Base-by-base conservation (phyloP, 2,329 filamentous ascomycete genomes). In the Fusarium chuoi region DNA sequence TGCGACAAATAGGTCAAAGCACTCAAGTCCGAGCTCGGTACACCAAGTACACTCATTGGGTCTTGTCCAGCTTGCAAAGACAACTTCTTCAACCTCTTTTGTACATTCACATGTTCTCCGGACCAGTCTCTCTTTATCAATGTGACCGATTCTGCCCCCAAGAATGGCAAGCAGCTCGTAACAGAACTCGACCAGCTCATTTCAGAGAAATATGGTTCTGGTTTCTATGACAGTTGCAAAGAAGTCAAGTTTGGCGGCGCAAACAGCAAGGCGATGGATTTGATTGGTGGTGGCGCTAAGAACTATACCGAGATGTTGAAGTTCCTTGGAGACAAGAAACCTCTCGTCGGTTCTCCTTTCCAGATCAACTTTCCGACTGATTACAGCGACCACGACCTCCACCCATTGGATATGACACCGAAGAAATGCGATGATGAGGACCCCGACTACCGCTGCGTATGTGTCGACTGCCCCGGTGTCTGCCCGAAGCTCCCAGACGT, bases 41-140 rank as follows among this genome's bases (percentile, higher is more conserved):
- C 94, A 28, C 96, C 95, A 5, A 94, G 95, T 77, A 91, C 92
- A 67, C 93, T 99, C 79, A 95, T 99, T 81, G 92, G 95, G 33
- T 94, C 95, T 15, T 99, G 96, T 81, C 96, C 96, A 4, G 96
- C 97, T 38, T 99, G 96, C 89, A 97, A 96, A 83, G 93, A 95
- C 78, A 99, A 99, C 86, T 99, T 99, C 86, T 98, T 94, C 87
- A 97, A 99, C 85, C 87, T 97, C 49, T 99, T 99, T 83, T 99
- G 96, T 85, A 97, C 95, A 9, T 98, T 99, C 80, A 98, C 95
- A 6, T 99, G 97, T 85, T 99, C 96, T 9, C 96, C 97, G 11
- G 93, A 99, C 79, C 96, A 99, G 82, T 98, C 95, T 1, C 86
- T 97, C 0, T 99, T 99, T 80, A 87, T 99, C 81, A 99, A 99